Conservation (phyloP, 1,284 basidiomycete species). For the Phenoliferia sp. region DNA sequence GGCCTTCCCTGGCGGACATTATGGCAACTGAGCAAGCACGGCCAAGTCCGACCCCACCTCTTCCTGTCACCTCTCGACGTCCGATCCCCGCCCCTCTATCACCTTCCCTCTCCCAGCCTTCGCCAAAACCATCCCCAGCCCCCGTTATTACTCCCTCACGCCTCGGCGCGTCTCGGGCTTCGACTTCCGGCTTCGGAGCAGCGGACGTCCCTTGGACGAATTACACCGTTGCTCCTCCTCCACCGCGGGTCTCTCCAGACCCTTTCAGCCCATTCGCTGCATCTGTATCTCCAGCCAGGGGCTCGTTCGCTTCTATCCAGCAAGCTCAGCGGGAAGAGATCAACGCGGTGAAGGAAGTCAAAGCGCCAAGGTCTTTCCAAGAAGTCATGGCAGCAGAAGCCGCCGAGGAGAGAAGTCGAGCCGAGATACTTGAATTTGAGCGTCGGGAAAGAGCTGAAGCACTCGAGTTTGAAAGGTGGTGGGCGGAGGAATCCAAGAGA, state of each 20-base stretch:
- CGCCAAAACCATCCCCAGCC: neutral
- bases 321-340: constrained; percentile 62
- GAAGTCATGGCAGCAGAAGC: constrained; percentile 33
- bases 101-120: neutral
- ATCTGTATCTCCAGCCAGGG: constrained; percentile 32
- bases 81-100: neutral
- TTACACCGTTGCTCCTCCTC: constrained; percentile 33
- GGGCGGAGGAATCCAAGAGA: constrained; percentile 33
- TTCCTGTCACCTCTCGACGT: neutral
- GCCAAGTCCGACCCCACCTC: neutral
- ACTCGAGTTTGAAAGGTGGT: constrained; percentile 37
- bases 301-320: constrained; percentile 79
- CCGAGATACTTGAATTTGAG: constrained; percentile 33
- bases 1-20: constrained; percentile 16
- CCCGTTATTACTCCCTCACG: constrained; percentile 7
- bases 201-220: constrained; percentile 37
- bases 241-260: constrained; percentile 47
- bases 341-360: constrained; percentile 33
- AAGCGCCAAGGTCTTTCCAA: constrained; percentile 27
- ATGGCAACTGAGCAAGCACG: neutral
- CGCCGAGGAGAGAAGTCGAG: constrained; percentile 19
- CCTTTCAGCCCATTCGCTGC: constrained; percentile 32
- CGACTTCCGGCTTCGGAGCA: constrained; percentile 22
- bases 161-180: neutral
- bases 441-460: constrained; percentile 32